Evolutionary conservation across 306 rosid genomes (phyloP).

Genomic region (Mimosa bimucronata): DNA sequence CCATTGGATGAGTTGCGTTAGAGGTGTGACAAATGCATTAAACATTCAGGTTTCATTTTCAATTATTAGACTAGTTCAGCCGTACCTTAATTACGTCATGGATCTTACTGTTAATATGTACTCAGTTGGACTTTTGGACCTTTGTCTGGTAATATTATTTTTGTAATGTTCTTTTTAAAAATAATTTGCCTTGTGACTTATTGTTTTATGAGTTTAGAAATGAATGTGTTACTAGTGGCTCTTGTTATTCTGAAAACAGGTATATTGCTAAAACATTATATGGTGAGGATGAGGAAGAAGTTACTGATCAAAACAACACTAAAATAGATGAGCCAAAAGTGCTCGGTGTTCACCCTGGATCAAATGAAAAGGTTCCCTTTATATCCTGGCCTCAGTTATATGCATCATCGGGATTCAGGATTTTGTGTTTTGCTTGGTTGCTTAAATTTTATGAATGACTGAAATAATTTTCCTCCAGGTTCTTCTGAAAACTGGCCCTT

Average conservation of each 20-base stretch:
- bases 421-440: slow-evolving; percentile 28
- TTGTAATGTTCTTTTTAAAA: not conserved
- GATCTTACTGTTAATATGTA: not conserved
- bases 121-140: slow-evolving; percentile 10
- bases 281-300: slow-evolving; percentile 77
- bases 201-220: slow-evolving; percentile 8
- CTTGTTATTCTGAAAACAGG: slow-evolving; percentile 56
- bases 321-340: slow-evolving; percentile 71
- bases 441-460: slow-evolving; percentile 36
- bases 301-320: slow-evolving; percentile 38
- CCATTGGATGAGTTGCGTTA: not conserved
- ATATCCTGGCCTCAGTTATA: slow-evolving; percentile 19
- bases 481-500: slow-evolving; percentile 88
- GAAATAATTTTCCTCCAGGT: slow-evolving; percentile 51
- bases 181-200: not conserved
- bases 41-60: not conserved
- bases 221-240: slow-evolving; percentile 14
- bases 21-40: not conserved
- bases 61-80: not conserved
- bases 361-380: slow-evolving; percentile 71
- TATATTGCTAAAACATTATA: slow-evolving; percentile 84
- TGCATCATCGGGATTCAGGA: slow-evolving; percentile 13
- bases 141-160: not conserved
- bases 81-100: not conserved
- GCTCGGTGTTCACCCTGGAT: slow-evolving; percentile 69